Evolutionary conservation across 176 grass and related monocot species (phyloP).

Genomic region (Dendrocalamus sinicus): DNA sequence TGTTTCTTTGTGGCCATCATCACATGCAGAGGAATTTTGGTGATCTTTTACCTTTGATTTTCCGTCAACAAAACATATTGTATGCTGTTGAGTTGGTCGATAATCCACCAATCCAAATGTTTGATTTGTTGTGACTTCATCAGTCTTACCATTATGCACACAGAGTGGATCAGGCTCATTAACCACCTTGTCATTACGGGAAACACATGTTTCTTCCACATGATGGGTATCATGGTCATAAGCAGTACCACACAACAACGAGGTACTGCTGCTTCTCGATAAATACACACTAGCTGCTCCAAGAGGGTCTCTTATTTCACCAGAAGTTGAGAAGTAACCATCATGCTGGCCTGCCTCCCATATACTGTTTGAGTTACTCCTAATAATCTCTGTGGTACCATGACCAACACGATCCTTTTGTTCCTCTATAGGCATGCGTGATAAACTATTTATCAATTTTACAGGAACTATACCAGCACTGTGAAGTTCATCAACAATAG

Average conservation of each 20-base stretch:
- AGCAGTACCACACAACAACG: conserved; percentile 42
- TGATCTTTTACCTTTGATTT: conserved; percentile 42
- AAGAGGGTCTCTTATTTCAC: conserved; percentile 43
- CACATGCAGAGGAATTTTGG: conserved; percentile 26
- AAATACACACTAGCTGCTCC: conserved; percentile 41
- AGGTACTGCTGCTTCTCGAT: conserved; percentile 45
- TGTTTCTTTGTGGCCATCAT: conserved; percentile 43
- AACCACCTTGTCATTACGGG: conserved; percentile 33
- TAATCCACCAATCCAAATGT: conserved; percentile 34
- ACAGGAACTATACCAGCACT: conserved; percentile 26
- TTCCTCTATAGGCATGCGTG: conserved; percentile 18
- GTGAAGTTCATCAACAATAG: conserved; percentile 43
- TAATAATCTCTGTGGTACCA: conserved; percentile 32
- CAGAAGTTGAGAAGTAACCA: conserved; percentile 30
- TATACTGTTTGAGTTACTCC: conserved; percentile 40
- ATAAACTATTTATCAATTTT: conserved; percentile 22
- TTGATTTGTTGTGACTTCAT: conserved; percentile 40
- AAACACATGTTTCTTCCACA: conserved; percentile 42
- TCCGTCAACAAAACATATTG: conserved; percentile 25
- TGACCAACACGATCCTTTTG: conserved; percentile 40
- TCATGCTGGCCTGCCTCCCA: conserved; percentile 10
- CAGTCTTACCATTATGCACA: conserved; percentile 41
- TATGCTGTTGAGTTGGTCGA: conserved; percentile 32
- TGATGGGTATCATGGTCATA: conserved; percentile 44
- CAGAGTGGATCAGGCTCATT: conserved; percentile 35